Evolutionary conservation across 495 filamentous ascomycete species (phyloP), one percentile per base, ranked within the genome.

Genomic region (Acidomyces sp.): DNA sequence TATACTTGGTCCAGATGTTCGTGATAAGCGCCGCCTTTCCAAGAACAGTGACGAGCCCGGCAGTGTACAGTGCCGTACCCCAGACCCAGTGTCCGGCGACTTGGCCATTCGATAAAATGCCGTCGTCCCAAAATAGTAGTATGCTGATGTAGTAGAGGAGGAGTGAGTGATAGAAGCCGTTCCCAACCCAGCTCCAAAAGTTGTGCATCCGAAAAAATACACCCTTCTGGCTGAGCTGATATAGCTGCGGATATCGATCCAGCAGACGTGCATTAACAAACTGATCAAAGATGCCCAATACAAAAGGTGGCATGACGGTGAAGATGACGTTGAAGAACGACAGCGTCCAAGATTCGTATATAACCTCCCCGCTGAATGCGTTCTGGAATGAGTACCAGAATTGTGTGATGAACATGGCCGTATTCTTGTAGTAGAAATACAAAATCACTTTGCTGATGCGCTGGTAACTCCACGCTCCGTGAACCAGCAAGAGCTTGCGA

Each of bases 331-430:
- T 99, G 70, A 95, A 99, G 68, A 94, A 93, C 11, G 92, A 94
- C 11, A 99, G 68, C 1, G 87, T 95, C 92, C 92, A 99, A 11
- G 88, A 95, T 64, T 99, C 92, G 74, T 87, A 95, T 58, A 99
- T 99, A 51, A 96, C 85, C 58, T 94, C 77, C 49, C 90, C 92
- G 1, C 90, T 95, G 62, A 96, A 99, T 45, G 79, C 82, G 56
- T 99, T 96, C 76, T 93, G 85, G 65, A 99, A 99, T 15, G 85
- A 82, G 58, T 92, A 97, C 88, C 92, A 99, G 60, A 99, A 99
- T 59, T 99, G 92, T 52, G 92, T 99, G 78, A 96, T 90, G 63
- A 94, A 96, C 30, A 99, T 67, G 2, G 86, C 79, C 49, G 96
- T 94, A 63, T 99, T 99, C 68, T 99, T 99, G 68, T 99, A 99